Evolutionary conservation across 805 yeast genomes (phyloP).

Genomic region (Yarrowia sp.): DNA sequence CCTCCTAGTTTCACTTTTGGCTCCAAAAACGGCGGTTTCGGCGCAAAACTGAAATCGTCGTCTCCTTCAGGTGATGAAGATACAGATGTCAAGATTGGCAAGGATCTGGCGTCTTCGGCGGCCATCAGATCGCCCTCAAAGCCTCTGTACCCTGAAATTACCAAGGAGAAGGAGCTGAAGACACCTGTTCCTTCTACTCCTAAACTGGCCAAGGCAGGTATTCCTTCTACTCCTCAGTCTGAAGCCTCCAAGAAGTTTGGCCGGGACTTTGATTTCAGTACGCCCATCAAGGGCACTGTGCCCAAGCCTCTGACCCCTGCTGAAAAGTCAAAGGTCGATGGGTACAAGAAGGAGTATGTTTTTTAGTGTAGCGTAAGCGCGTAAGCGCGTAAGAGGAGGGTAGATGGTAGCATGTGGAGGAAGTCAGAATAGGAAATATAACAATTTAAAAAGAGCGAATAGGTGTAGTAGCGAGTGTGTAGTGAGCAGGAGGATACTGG

Average conservation of each 20-base stretch:
- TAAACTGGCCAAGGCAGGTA: slow-evolving; percentile 9
- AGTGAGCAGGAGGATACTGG: too few species aligned
- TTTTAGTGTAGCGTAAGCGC: not conserved
- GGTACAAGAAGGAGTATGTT: slow-evolving; percentile 1
- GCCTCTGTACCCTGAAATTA: slow-evolving; percentile 18
- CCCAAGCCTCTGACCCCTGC: not conserved
- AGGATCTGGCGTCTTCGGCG: slow-evolving; percentile 16
- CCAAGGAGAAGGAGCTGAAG: not conserved
- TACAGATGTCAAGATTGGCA: slow-evolving; percentile 18
- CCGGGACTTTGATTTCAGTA: not conserved
- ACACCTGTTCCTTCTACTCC: not conserved
- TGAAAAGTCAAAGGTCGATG: slow-evolving; percentile 6
- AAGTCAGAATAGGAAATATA: too few species aligned
- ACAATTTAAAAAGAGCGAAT: too few species aligned
- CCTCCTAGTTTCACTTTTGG: not conserved
- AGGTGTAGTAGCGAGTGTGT: too few species aligned
- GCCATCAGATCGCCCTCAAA: slow-evolving; percentile 16
- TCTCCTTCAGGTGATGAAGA: slow-evolving; percentile 6
- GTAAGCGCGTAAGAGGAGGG: too few species aligned
- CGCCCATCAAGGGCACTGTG: not conserved
- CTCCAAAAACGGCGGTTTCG: not conserved
- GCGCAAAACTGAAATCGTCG: not conserved
- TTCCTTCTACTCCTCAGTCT: slow-evolving; percentile 13
- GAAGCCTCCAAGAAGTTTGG: slow-evolving; percentile 14
- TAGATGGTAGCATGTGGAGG: too few species aligned